phyloP scores from a whole-genome alignment of 1,284 basidiomycete genomes.

The Trametes sp. region DNA sequence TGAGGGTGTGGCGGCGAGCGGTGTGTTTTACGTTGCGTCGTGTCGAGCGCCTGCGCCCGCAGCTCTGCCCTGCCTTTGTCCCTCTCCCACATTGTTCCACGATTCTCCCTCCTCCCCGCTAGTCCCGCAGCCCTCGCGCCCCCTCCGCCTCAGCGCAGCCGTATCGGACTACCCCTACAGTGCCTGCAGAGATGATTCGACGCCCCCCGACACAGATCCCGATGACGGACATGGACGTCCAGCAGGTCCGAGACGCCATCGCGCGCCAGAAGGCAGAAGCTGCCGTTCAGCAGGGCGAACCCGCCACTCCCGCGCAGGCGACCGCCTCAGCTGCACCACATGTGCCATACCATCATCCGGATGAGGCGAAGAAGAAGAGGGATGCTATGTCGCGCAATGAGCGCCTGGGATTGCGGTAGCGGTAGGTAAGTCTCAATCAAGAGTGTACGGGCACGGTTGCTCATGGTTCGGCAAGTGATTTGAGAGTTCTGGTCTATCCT shows the following conservation, averaged over 20 bases:
- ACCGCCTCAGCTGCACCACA: constrained; percentile 13
- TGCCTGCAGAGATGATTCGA: constrained; percentile 66
- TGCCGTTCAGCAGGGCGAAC: constrained; percentile 16
- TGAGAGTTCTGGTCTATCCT: too few species aligned
- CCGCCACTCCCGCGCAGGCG: constrained; percentile 25
- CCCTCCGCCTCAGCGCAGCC: constrained; percentile 19
- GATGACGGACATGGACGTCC: constrained; percentile 76
- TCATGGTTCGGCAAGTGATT: not conserved
- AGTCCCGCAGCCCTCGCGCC: constrained; percentile 3
- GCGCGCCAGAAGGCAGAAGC: constrained; percentile 59
- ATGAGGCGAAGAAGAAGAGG: constrained; percentile 46
- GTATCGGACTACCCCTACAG: not conserved
- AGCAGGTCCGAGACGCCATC: constrained; percentile 72
- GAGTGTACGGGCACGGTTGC: not conserved
- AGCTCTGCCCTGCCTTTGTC: constrained; percentile 16
- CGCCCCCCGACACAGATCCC: constrained; percentile 75
- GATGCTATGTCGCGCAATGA: constrained; percentile 47
- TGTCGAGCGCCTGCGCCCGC: constrained; percentile 29
- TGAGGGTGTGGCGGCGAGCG: constrained; percentile 7
- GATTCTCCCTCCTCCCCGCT: constrained; percentile 9
- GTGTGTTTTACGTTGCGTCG: constrained; percentile 24
- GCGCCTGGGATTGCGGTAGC: constrained; percentile 43
- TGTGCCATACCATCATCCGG: constrained; percentile 41
- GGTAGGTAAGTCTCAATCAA: not conserved
- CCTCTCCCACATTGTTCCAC: constrained; percentile 28